Evolutionary conservation across 768 basidiomycete species (phyloP).

Genomic region (Lactarius hengduanensis): DNA sequence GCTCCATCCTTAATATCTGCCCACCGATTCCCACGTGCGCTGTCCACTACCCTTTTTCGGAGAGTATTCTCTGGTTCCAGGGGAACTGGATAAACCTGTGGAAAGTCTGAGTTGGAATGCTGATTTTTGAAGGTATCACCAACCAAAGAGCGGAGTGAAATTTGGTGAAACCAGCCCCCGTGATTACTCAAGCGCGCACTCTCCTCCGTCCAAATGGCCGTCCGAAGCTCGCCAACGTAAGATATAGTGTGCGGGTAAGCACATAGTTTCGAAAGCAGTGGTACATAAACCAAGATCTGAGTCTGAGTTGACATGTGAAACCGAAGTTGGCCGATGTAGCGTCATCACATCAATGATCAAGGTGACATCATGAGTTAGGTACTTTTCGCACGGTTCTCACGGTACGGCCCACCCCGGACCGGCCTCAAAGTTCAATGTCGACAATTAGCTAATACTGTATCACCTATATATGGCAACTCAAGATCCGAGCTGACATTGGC

Average conservation of each 20-base stretch:
- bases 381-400: too few species aligned
- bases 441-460: too few species aligned
- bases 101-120: neutral
- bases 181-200: neutral
- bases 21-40: neutral
- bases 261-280: neutral
- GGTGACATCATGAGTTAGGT: too few species aligned
- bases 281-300: neutral
- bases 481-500: neutral
- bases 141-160: neutral
- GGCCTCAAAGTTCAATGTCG: too few species aligned
- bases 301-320: too few species aligned
- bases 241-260: too few species aligned
- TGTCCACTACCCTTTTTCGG: neutral
- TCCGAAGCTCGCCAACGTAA: neutral
- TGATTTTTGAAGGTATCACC: neutral
- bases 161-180: neutral
- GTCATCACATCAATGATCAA: too few species aligned
- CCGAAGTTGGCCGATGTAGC: too few species aligned
- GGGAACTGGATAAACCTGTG: neutral
- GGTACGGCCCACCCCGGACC: too few species aligned
- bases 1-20: neutral
- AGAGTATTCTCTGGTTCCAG: neutral
- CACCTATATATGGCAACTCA: too few species aligned
- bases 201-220: neutral